phyloP scores from a whole-genome alignment of 805 yeast species.

The Cyberlindnera mrakii region DNA sequence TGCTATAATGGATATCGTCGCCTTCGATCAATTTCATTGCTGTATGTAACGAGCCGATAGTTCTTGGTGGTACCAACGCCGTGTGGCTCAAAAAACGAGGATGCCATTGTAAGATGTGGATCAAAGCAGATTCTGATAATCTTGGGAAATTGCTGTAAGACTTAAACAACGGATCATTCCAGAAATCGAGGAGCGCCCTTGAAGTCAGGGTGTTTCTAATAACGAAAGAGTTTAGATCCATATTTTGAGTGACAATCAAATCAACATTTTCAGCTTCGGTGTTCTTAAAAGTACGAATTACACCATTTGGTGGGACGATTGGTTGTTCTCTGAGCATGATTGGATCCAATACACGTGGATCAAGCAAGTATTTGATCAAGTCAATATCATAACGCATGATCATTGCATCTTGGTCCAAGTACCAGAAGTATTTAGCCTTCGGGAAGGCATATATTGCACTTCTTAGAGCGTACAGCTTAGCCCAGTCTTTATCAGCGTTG shows the following conservation, averaged over 20 bases:
- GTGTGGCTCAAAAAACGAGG: slow-evolving; percentile 70
- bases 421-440: slow-evolving; percentile 86
- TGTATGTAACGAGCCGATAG: slow-evolving; percentile 43
- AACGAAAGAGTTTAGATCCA: slow-evolving; percentile 67
- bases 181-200: slow-evolving; percentile 66
- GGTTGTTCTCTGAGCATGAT: slow-evolving; percentile 67
- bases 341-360: slow-evolving; percentile 54
- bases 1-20: slow-evolving; percentile 45
- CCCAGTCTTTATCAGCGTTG: slow-evolving; percentile 50
- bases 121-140: slow-evolving; percentile 61
- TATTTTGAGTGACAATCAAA: slow-evolving; percentile 63
- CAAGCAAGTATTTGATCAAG: slow-evolving; percentile 51
- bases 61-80: slow-evolving; percentile 62
- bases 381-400: slow-evolving; percentile 68
- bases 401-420: slow-evolving; percentile 68
- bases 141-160: slow-evolving; percentile 52
- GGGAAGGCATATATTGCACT: slow-evolving; percentile 96
- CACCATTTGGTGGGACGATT: slow-evolving; percentile 61
- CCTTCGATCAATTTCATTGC: slow-evolving; percentile 31
- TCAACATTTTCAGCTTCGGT: slow-evolving; percentile 48
- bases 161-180: slow-evolving; percentile 70
- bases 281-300: slow-evolving; percentile 62
- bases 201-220: slow-evolving; percentile 60
- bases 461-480: slow-evolving; percentile 55
- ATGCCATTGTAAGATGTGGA: slow-evolving; percentile 95